phyloP scores from a whole-genome alignment of 805 yeast genomes.

The Yarrowia sp. region DNA sequence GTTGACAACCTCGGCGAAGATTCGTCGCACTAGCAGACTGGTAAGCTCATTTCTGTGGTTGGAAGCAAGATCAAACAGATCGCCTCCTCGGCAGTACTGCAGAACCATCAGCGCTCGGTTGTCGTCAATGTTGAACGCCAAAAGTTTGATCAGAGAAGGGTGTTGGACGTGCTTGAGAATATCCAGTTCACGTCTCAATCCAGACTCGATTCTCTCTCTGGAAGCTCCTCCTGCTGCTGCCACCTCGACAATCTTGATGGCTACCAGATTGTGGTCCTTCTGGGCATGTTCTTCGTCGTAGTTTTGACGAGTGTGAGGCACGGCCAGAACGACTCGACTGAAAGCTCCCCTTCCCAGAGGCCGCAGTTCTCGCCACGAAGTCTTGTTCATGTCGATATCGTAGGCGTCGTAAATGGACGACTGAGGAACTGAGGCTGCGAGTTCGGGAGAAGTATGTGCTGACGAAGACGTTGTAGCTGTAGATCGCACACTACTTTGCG shows the following conservation, averaged over 20 bases:
- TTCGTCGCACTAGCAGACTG: slow-evolving; percentile 60
- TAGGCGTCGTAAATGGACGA: slow-evolving; percentile 47
- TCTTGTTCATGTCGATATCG: slow-evolving; percentile 43
- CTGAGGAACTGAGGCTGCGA: neutral
- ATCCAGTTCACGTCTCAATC: slow-evolving; percentile 74
- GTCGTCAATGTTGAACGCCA: slow-evolving; percentile 53
- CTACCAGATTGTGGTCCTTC: slow-evolving; percentile 54
- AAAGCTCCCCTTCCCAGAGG: slow-evolving; percentile 54
- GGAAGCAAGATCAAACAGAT: slow-evolving; percentile 70
- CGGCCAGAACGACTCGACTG: slow-evolving; percentile 52
- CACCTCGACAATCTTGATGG: slow-evolving; percentile 70
- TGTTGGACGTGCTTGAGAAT: slow-evolving; percentile 62
- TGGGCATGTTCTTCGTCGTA: slow-evolving; percentile 45
- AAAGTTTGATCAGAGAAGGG: slow-evolving; percentile 71
- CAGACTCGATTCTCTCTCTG: slow-evolving; percentile 62
- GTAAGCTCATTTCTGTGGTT: slow-evolving; percentile 54
- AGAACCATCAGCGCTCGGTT: slow-evolving; percentile 61
- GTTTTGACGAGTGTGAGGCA: slow-evolving; percentile 42
- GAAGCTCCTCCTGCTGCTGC: slow-evolving; percentile 54
- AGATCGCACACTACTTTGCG: neutral
- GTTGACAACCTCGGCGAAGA: slow-evolving; percentile 71
- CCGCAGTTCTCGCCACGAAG: slow-evolving; percentile 48
- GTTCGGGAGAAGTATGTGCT: slow-evolving; percentile 20
- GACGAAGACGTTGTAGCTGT: neutral
- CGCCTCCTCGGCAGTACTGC: slow-evolving; percentile 86